A percentile compares a stretch with the other conserved stretches of the same genome.
These are phyloP conservation scores for Zasmidium angulare DNA, from an alignment of 2,329 filamentous ascomycete species.

Conservation along the genomic window DNA sequence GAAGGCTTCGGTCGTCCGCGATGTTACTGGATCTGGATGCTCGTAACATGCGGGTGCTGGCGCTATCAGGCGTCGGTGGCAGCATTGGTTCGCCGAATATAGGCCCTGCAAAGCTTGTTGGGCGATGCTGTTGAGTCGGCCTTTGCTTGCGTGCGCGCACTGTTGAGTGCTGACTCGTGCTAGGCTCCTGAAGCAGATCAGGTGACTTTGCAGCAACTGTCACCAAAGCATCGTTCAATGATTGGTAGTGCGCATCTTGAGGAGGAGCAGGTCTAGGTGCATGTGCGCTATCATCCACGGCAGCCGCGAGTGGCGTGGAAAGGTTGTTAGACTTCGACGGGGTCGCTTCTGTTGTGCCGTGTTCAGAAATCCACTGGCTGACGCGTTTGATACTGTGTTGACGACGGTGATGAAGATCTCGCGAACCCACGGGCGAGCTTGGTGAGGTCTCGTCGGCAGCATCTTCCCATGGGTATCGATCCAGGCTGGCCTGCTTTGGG, in stretches of 20 bases:
- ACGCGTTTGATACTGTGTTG: slow-evolving; percentile 38
- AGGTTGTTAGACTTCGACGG: slow-evolving; percentile 32
- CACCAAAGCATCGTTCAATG: slow-evolving; percentile 24
- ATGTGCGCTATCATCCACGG: slow-evolving; percentile 5
- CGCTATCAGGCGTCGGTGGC: slow-evolving; percentile 37
- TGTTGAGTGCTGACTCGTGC: slow-evolving; percentile 4
- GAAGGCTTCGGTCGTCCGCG: slow-evolving; percentile 22
- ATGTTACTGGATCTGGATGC: slow-evolving; percentile 31
- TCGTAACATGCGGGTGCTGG: slow-evolving; percentile 34
- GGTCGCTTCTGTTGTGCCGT: slow-evolving; percentile 26
- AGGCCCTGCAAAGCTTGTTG: slow-evolving; percentile 22
- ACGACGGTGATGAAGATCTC: slow-evolving; percentile 21
- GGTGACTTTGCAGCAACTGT: slow-evolving; percentile 7
- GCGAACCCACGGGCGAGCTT: slow-evolving; percentile 11
- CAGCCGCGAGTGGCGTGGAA: slow-evolving; percentile 21
- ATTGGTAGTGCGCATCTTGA: slow-evolving; percentile 20
- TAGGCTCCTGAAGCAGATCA: neutral
- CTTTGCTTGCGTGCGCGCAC: slow-evolving; percentile 9
- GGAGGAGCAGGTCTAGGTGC: slow-evolving; percentile 7
- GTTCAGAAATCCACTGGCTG: slow-evolving; percentile 38
- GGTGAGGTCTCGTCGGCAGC: slow-evolving; percentile 17
- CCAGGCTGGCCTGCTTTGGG: slow-evolving; percentile 30
- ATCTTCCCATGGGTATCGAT: slow-evolving; percentile 31
- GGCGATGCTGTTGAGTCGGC: slow-evolving; percentile 11
- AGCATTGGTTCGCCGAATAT: slow-evolving; percentile 30